Evolutionary conservation across 2,329 filamentous ascomycete genomes (phyloP).

Genomic region (Clarireedia sp.): DNA sequence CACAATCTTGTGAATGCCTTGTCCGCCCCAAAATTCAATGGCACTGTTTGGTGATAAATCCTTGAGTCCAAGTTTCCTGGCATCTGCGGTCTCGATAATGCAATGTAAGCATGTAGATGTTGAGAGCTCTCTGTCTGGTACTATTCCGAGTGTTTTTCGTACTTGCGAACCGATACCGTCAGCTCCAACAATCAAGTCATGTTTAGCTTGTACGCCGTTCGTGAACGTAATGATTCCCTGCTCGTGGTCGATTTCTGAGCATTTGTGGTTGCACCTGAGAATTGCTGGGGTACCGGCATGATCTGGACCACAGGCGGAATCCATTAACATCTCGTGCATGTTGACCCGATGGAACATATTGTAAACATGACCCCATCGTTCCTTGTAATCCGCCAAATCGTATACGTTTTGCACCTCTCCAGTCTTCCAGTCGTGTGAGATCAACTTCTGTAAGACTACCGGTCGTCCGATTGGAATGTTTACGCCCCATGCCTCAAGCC

Average conservation of each 20-base stretch:
- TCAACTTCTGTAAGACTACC: constrained; percentile 56
- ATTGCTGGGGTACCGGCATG: constrained; percentile 47
- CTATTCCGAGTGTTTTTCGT: constrained; percentile 50
- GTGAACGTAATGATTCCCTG: constrained; percentile 37
- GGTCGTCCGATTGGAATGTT: constrained; percentile 57
- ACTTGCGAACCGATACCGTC: constrained; percentile 57
- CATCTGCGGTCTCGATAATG: constrained; percentile 27
- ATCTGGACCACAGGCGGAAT: constrained; percentile 46
- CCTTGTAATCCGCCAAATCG: constrained; percentile 55
- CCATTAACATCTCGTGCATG: constrained; percentile 61
- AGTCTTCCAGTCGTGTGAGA: constrained; percentile 63
- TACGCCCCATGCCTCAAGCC: constrained; percentile 61
- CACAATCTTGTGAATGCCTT: constrained; percentile 35
- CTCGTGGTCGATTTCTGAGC: constrained; percentile 39
- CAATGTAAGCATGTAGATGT: constrained; percentile 34
- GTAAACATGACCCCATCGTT: constrained; percentile 49
- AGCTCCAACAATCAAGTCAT: constrained; percentile 37
- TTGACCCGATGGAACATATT: constrained; percentile 63
- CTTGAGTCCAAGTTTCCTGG: constrained; percentile 18
- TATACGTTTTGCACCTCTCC: constrained; percentile 59
- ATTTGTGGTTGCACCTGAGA: constrained; percentile 44
- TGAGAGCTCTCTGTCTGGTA: constrained; percentile 29
- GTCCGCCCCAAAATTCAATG: constrained; percentile 31
- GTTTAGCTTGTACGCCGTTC: constrained; percentile 23
- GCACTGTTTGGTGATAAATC: constrained; percentile 21